phyloP scores from a whole-genome alignment of 106 monocot genomes.

The Narthecium ossifragum region DNA sequence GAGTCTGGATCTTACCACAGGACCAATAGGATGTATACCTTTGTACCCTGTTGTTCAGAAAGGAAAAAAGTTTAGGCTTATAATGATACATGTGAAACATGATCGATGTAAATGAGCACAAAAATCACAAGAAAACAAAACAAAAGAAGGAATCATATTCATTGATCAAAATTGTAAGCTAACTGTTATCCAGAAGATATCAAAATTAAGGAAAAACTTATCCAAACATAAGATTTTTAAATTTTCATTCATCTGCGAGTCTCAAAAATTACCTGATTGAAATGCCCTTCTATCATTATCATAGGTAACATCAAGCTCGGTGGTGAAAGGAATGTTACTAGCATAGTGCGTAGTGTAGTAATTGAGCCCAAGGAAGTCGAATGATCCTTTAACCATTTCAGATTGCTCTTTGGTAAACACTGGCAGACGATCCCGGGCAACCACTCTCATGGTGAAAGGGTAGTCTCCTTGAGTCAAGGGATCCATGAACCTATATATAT shows the following conservation, averaged over 20 bases:
- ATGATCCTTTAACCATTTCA: constrained; percentile 21
- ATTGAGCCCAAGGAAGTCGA: constrained; percentile 39
- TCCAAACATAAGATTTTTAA: too few relatives aligned
- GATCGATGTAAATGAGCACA: too few relatives aligned
- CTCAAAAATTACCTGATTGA: constrained; percentile 14
- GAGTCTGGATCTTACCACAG: too few relatives aligned
- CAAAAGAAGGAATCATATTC: too few relatives aligned
- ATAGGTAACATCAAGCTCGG: constrained; percentile 9
- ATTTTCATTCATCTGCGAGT: too few relatives aligned
- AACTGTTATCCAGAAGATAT: too few relatives aligned
- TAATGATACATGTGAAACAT: too few relatives aligned
- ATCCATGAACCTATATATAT: constrained; percentile 40
- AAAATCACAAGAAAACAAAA: background rate
- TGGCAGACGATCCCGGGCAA: constrained; percentile 28
- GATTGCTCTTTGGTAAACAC: constrained; percentile 31
- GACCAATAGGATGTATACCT: constrained; percentile 1
- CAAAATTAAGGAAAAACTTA: too few relatives aligned
- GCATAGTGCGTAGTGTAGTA: constrained; percentile 30
- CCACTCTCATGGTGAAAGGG: constrained; percentile 22
- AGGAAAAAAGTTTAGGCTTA: background rate
- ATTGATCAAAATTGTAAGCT: too few relatives aligned
- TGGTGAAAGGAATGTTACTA: background rate
- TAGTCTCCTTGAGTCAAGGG: constrained; percentile 32
- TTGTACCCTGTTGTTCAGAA: background rate
- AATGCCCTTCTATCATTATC: constrained; percentile 11